These are phyloP conservation scores for Psilocybe tampanensis DNA, from an alignment of 768 basidiomycete species.

Conservation along the genomic window DNA sequence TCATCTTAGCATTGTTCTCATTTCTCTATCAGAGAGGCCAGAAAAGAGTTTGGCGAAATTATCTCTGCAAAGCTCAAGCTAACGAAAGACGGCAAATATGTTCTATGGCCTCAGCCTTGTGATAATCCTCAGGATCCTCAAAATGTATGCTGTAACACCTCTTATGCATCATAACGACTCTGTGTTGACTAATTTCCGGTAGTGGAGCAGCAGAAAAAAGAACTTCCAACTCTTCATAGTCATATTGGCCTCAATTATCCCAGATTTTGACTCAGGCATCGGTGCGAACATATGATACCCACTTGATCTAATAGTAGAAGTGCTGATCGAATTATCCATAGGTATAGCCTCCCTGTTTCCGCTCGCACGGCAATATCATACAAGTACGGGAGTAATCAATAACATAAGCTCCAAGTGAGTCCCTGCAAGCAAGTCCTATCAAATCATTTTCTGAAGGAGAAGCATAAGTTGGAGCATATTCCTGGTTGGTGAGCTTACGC, in stretches of 20 bases:
- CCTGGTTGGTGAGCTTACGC: slow-evolving; percentile 45
- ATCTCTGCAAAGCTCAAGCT: slow-evolving; percentile 60
- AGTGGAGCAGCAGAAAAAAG: slow-evolving; percentile 56
- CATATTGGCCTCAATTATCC: slow-evolving; percentile 65
- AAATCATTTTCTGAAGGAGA: slow-evolving; percentile 7
- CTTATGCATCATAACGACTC: too few species aligned
- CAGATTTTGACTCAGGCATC: slow-evolving; percentile 69
- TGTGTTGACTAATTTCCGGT: not conserved
- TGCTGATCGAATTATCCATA: slow-evolving; percentile 19
- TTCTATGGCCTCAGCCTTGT: slow-evolving; percentile 73
- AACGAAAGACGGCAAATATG: slow-evolving; percentile 53
- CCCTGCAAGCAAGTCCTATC: not conserved
- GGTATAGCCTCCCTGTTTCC: slow-evolving; percentile 67
- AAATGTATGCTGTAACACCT: slow-evolving; percentile 32
- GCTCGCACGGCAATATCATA: slow-evolving; percentile 55
- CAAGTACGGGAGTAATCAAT: slow-evolving; percentile 59
- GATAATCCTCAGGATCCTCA: slow-evolving; percentile 67
- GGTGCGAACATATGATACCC: slow-evolving; percentile 36
- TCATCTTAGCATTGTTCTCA: not conserved
- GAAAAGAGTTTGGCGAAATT: slow-evolving; percentile 58
- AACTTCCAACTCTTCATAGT: slow-evolving; percentile 59
- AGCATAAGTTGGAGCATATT: slow-evolving; percentile 66
- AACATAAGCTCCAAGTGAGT: slow-evolving; percentile 58
- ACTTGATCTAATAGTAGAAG: too few species aligned
- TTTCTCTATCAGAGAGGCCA: slow-evolving; percentile 53